A percentile compares a stretch with the other conserved stretches of the same genome.
phyloP scores from a whole-genome alignment of 2,329 filamentous ascomycete genomes.

The Verticillium tricorpus region DNA sequence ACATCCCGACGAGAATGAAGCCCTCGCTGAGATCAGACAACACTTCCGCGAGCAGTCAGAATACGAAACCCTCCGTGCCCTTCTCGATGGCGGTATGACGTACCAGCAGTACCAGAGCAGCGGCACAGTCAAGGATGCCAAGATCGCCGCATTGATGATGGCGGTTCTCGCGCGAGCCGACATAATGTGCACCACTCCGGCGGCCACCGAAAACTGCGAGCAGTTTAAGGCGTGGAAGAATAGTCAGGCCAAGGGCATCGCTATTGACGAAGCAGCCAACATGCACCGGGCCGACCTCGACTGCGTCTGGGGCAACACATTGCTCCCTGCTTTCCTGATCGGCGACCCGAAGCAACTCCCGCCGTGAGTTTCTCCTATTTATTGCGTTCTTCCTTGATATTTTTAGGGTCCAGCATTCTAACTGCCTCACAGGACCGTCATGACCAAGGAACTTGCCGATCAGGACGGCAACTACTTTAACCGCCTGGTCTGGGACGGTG shows the following conservation, averaged over 20 bases:
- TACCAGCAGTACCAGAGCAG: background rate
- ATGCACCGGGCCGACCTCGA: constrained; percentile 15
- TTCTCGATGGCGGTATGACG: too few species aligned
- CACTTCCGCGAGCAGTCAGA: too few species aligned
- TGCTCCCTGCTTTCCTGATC: constrained; percentile 15
- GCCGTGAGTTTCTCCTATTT: background rate
- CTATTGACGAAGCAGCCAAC: constrained; percentile 17
- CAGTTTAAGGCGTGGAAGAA: background rate
- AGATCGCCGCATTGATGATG: background rate
- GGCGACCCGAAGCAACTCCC: constrained; percentile 16
- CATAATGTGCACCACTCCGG: constrained; percentile 11
- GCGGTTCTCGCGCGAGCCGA: constrained; percentile 16
- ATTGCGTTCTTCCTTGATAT: too few species aligned
- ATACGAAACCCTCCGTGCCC: too few species aligned
- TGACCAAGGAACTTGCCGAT: too few species aligned
- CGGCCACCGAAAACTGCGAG: background rate
- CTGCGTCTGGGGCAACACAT: constrained; percentile 17
- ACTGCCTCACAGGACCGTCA: background rate
- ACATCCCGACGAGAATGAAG: too few species aligned
- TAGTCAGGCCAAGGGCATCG: constrained; percentile 11
- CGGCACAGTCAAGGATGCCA: background rate
- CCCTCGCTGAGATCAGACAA: too few species aligned
- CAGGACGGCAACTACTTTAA: constrained; percentile 5
- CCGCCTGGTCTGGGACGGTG: constrained; percentile 4
- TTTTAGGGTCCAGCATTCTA: background rate